Percentiles rank a stretch among this genome's conserved stretches.
Conservation (phyloP, 2,329 filamentous ascomycete species). For the Pseudomassariella vexata region DNA sequence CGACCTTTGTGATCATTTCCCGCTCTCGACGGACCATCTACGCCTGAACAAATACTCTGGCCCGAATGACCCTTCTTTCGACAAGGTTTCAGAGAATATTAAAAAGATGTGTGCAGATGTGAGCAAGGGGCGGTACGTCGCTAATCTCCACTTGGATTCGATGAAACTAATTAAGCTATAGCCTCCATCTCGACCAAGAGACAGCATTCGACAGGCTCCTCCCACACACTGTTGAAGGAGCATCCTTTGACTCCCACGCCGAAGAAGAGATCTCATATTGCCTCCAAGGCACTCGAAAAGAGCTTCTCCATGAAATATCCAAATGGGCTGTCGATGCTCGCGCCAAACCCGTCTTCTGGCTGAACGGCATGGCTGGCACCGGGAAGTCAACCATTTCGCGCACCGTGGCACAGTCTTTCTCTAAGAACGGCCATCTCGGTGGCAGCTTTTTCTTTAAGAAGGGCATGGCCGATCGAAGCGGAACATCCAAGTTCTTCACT, state of each 20-base stretch:
- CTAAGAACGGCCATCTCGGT: slow-evolving; percentile 7
- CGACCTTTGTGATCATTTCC: neutral
- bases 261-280: neutral
- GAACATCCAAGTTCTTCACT: no score
- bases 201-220: no score
- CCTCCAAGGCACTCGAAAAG: neutral
- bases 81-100: neutral
- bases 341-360: slow-evolving; percentile 13
- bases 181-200: no score
- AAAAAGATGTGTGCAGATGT: no score
- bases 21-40: slow-evolving; percentile 1
- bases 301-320: neutral
- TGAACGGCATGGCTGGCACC: no score
- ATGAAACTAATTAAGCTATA: no score
- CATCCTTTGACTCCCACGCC: neutral
- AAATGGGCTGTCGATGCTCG: neutral
- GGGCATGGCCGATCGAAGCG: neutral
- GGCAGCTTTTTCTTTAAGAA: neutral
- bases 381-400: no score
- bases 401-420: slow-evolving; percentile 10
- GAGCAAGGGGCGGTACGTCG: no score
- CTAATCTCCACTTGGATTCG: no score
- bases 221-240: neutral
- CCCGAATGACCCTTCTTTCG: neutral
- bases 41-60: slow-evolving; percentile 2